Base-by-base conservation (phyloP, 208 protist genomes). In the Trypanosoma rangeli region DNA sequence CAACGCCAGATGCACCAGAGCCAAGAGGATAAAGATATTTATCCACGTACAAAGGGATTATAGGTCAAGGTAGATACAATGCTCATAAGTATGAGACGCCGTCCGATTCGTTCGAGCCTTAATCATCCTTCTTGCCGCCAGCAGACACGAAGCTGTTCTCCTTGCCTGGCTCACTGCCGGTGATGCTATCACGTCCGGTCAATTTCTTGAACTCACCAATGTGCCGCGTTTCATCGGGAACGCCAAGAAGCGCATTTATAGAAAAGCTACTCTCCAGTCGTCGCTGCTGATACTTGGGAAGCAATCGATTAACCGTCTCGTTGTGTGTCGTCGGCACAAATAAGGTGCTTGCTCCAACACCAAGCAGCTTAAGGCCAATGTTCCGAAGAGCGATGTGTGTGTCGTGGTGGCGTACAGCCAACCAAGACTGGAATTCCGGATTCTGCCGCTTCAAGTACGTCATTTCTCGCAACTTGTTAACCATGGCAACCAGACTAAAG, bases 391-490 rank as follows among this genome's bases (percentile, higher is more conserved):
- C 91, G 2, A 92, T 60, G 54, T 90, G 80, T 3, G 91, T 92
- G 80, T 94, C 88, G 52, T 70, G 84, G 55, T 85, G 65, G 1
- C 91, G 76, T 52, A 91, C 80, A 8, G 89, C 85, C 22, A 96
- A 75, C 89, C 91, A 96, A 53, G 89, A 94, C 78, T 92, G 88
- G 55, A 93, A 89, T 80, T 96, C 88, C 0, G 91, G 89, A 64
- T 94, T 96, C 61, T 92, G 80, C 61, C 83, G 79, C 76, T 91
- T 92, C 24, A 96, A 68, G 62, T 94, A 93, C 29, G 84, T 85
- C 87, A 96, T 94, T 79, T 96, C 88, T 28, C 91, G 82, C 56
- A 96, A 73, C 64, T 96, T 96, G 64, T 94, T 94, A 20, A 96
- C 78, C 15, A 96, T 93, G 28, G 91, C 65, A 70, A 82, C 82